Base-by-base conservation (phyloP, 805 yeast species). In the Dipodascopsis uninucleata region DNA sequence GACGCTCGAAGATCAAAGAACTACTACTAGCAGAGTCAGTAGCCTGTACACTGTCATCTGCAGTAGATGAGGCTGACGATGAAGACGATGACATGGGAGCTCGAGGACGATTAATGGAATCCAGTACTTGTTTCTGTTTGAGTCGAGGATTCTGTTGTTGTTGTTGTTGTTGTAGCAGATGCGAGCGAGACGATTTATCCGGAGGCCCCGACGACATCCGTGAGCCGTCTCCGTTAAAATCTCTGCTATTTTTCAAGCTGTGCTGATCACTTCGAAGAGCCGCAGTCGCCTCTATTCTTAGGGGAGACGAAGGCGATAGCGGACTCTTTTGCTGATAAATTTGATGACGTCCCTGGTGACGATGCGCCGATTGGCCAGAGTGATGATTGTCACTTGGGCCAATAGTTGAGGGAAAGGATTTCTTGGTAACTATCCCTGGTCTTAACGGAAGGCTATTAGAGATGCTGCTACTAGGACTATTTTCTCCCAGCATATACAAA, bases 1-100 rank as follows among this genome's bases (percentile, higher is more conserved):
- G 71, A 44, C 86, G 70, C 55, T 81, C 88, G 59, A 78, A 83
- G 58, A 81, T 82, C 58, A 74, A 59, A 12, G 82, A 76, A 23
- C 66, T 60, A 9, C 62, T 20, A 8, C 22, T 17, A n/a, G 21
- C 24, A 18, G 36, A 16, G 18, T 14, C 3, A n/a, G 21, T 14
- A 7, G n/a, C 41, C 16, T n/a, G 14, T 17, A 20, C 41, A 16
- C 26, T 25, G 6, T n/a, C 43, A 12, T 34, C 39, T n/a, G 29
- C 32, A 9, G 17, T 28, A 12, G 43, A 39, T n/a, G 43, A 36
- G 1, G 42, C 28, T 22, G 36, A 36, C 8, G 42, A 39, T 6
- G 41, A 21, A n/a, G 7, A 18, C 7, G 28, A 22, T 26, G 38
- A 16, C n/a, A n/a, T n/a, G n/a, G n/a, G n/a, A n/a, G n/a, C n/a